These are phyloP conservation scores for Populus trichocarpa DNA, from an alignment of 441 rosid genomes.

Conservation along the genomic window DNA sequence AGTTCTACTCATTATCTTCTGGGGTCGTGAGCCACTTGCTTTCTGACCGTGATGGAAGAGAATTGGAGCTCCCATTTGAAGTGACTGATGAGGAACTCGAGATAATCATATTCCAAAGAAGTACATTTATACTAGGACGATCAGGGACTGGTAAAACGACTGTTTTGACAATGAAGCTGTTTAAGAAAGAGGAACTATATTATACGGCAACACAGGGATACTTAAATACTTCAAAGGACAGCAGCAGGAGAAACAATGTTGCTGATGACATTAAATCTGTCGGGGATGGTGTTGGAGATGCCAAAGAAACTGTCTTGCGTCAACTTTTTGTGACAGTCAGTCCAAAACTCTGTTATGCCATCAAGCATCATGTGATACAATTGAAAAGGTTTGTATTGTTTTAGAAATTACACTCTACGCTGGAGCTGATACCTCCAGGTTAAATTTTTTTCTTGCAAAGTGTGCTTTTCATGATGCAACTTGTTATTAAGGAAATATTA, in stretches of 20 bases:
- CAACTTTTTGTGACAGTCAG: constrained; percentile 58
- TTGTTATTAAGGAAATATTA: neutral
- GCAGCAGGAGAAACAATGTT: neutral
- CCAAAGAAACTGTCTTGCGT: constrained; percentile 17
- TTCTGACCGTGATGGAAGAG: constrained; percentile 32
- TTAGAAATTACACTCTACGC: neutral
- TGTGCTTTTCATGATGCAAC: neutral
- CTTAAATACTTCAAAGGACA: neutral
- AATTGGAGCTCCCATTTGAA: constrained; percentile 47
- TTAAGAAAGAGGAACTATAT: constrained; percentile 33
- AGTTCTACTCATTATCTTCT: constrained; percentile 45
- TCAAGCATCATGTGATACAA: constrained; percentile 40
- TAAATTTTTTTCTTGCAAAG: neutral
- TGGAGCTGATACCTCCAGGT: neutral
- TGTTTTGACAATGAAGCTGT: constrained; percentile 43
- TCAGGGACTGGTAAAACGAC: constrained; percentile 71
- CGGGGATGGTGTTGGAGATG: constrained; percentile 13
- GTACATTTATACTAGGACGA: constrained; percentile 49
- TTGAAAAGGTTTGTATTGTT: constrained; percentile 38
- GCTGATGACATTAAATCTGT: neutral
- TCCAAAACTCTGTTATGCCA: constrained; percentile 44
- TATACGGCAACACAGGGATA: constrained; percentile 26
- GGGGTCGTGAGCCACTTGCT: constrained; percentile 38
- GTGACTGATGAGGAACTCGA: constrained; percentile 39
- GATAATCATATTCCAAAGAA: constrained; percentile 29